phyloP scores from a whole-genome alignment of 169 alveolate species.

The Cytauxzoon felis region DNA sequence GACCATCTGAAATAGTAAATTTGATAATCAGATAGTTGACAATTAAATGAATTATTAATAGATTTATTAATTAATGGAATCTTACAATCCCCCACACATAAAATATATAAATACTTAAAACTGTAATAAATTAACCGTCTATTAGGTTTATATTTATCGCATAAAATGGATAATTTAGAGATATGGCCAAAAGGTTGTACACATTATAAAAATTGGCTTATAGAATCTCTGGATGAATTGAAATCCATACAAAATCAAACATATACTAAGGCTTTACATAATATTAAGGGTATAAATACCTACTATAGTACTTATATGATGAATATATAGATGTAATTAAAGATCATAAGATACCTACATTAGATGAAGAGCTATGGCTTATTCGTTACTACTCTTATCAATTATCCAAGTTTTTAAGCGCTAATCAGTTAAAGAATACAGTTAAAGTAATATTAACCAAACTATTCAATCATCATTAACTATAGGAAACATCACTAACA shows the following conservation, averaged over 20 bases:
- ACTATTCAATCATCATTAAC: neutral
- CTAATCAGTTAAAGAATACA: constrained; percentile 43
- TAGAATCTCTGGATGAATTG: constrained; percentile 11
- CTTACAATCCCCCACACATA: neutral
- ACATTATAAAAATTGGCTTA: constrained; percentile 33
- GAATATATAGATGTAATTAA: neutral
- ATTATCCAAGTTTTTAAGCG: constrained; percentile 33
- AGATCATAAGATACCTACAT: constrained; percentile 11
- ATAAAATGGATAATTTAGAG: constrained; percentile 3
- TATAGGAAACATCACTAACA: constrained; percentile 51
- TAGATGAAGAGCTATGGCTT: constrained; percentile 61
- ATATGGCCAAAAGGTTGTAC: constrained; percentile 30
- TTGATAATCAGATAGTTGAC: too few species aligned
- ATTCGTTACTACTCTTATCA: constrained; percentile 51
- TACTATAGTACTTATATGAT: neutral
- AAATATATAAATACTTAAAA: neutral
- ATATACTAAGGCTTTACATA: constrained; percentile 6
- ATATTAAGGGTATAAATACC: constrained; percentile 8
- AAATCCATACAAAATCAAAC: constrained; percentile 10
- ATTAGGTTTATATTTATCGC: too few species aligned
- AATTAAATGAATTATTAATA: too few species aligned
- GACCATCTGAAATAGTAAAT: too few species aligned
- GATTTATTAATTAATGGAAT: neutral
- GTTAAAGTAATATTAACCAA: constrained; percentile 15
- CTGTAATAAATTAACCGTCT: too few species aligned